These are phyloP conservation scores for Sclerotiophoma versabilis DNA, from an alignment of 2,329 filamentous ascomycete genomes.

Conservation along the genomic window DNA sequence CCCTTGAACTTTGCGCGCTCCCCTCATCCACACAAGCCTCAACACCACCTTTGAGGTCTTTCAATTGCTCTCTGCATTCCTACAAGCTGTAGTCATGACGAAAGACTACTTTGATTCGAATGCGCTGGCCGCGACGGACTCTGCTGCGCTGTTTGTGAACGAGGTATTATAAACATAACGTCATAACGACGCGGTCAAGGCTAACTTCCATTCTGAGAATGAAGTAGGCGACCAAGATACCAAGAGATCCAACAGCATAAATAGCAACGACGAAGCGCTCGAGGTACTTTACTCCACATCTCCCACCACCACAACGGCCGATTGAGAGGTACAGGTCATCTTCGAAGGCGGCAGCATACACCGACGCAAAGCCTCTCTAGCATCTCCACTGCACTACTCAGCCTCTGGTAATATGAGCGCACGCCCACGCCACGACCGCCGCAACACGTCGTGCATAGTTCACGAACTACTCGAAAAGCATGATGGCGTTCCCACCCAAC, in stretches of 20 bases:
- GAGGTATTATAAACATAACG: conserved; percentile 36
- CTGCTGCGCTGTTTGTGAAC: conserved; percentile 18
- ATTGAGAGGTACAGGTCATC: conserved; percentile 56
- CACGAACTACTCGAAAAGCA: conserved; percentile 64
- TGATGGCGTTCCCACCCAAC: conserved; percentile 37
- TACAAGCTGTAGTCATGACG: conserved; percentile 22
- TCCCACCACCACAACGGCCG: conserved; percentile 3
- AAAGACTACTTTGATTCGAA: conserved; percentile 31
- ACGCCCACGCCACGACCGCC: conserved; percentile 46
- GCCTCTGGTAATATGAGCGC: conserved; percentile 26
- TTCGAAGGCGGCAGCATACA: conserved; percentile 61
- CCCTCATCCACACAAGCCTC: conserved; percentile 5
- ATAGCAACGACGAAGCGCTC: conserved; percentile 51
- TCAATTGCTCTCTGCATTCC: conserved; percentile 6
- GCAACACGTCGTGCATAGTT: conserved; percentile 65
- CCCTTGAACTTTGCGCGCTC: conserved; percentile 9
- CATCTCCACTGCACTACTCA: conserved; percentile 42
- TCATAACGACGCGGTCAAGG: conserved; percentile 27
- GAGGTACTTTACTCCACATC: conserved; percentile 42
- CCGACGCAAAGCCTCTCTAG: conserved; percentile 68
- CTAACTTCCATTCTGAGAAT: conserved; percentile 48
- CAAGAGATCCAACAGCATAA: conserved; percentile 35
- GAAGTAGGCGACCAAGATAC: conserved; percentile 37
- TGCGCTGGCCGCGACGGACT: conserved; percentile 21
- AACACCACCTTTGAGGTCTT: background rate